phyloP scores from a whole-genome alignment of 768 basidiomycete species.

The Mycena galopus region DNA sequence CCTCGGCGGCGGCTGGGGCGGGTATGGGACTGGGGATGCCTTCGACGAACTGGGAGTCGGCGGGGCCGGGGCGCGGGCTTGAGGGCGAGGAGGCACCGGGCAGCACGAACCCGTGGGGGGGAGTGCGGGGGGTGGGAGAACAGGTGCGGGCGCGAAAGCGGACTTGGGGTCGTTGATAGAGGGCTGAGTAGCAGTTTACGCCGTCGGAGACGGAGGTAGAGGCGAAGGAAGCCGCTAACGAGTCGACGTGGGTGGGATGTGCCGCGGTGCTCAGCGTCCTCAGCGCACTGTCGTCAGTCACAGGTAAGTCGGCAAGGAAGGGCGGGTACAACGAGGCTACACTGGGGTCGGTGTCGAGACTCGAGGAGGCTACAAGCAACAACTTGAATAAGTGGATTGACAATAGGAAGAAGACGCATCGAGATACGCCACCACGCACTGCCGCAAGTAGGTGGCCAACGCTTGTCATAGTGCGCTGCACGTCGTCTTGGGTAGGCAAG shows the following conservation, averaged over 20 bases:
- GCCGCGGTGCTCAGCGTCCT: not conserved
- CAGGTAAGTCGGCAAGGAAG: not conserved
- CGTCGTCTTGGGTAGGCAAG: slow-evolving; percentile 9
- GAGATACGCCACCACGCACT: too few relatives aligned
- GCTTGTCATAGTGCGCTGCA: slow-evolving; percentile 26
- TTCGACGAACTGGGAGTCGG: not conserved
- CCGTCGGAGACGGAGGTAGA: not conserved
- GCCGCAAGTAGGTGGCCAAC: too few relatives aligned
- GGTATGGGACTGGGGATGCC: not conserved
- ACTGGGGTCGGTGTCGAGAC: not conserved
- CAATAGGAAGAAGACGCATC: too few relatives aligned
- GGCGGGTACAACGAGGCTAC: not conserved
- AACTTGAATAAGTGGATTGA: too few relatives aligned
- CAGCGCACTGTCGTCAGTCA: not conserved
- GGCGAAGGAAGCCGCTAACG: not conserved
- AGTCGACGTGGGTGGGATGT: not conserved
- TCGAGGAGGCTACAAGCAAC: too few relatives aligned
- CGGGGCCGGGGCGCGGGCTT: not conserved
- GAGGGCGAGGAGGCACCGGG: not conserved
- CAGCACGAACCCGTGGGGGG: too few relatives aligned
- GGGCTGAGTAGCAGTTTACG: too few relatives aligned
- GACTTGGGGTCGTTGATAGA: too few relatives aligned
- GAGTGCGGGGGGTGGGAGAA: not conserved
- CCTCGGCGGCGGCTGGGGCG: not conserved
- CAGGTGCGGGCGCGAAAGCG: not conserved